Evolutionary conservation across 164 flowering plant species (phyloP), one percentile per base, ranked within the genome.

Genomic region (Magnolia sinica): DNA sequence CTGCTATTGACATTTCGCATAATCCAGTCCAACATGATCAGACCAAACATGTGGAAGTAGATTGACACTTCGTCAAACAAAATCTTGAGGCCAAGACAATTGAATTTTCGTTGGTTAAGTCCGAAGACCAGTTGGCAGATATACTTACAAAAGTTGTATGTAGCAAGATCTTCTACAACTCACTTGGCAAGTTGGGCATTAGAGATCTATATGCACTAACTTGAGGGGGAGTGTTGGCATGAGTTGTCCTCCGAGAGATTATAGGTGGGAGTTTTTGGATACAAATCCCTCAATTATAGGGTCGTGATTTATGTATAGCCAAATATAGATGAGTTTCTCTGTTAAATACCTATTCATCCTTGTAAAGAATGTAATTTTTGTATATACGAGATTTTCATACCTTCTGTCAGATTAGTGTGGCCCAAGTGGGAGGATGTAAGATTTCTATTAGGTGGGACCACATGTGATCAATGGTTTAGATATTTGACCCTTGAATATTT

Each of bases 11-110:
- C 67, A 73, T 73, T 1, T 4, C 68, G 1, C 67, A 58, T 31
- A 73, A 73, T 73, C 75, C 75, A 31, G 50, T 73, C 3, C 66
- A 73, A 49, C 75, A 73, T 73, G 75, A 73, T 61, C 0, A 51
- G 68, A 73, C 75, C 50, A 73, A 73, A 22, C 75, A 73, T 61
- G 19, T 73, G 1, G 65, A 73, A 24, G 50, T 73, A 9, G 75
- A 73, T 24, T 1, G 31, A 29, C 75, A 58, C 14, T 61, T 73
- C 37, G 16, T 23, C 18, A 29, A 61, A 23, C 7, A 61, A 23
- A 73, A 70, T 27, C 29, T 27, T 27, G 29, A 27, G 29, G 29
- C 29, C 29, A 27, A 1, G 29, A 27, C 29, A 27, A 27, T 27
- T 27, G 2, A 1, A 27, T 27, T 27, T 27, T 2, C 29, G 2